Evolutionary conservation across 2,329 filamentous ascomycete genomes (phyloP), one percentile per base, ranked within the genome.

Genomic region (Erysiphe pisi): DNA sequence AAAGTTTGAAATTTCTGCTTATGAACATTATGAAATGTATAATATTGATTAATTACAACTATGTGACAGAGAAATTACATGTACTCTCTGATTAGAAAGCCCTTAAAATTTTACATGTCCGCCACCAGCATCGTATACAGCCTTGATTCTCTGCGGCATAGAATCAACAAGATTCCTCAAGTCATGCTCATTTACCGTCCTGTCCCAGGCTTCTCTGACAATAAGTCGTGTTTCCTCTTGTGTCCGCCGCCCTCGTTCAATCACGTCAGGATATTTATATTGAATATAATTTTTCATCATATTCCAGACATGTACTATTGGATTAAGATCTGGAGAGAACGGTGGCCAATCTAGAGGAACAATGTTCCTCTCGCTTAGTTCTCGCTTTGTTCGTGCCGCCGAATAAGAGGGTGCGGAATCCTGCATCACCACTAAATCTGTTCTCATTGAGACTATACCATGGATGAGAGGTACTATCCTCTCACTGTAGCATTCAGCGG

Each of bases 381-480:
- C 20, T 68, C 25, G 22, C 63, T 31, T 68, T 25, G 63, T 68
- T 31, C 36, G 25, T 1, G 28, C 20, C 7, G 20, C 63, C 63
- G 28, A 31, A 28, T 31, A 25, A 14, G 25, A 68, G 20, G 63
- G 28, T 40, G 63, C 63, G 28, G 25, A 28, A 28, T 68, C 63
- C 25, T 14, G 25, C 63, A 68, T 68, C 63, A 68, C 25, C 6
- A 31, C 8, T 36, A 68, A 36, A 1, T 68, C 63, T 12, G 9
- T 9, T 68, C 63, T 68, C 63, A 36, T 1, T 28, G 25, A 68
- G 63, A 36, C 28, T 25, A 68, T 68, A 18, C 63, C 25, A 68
- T 68, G 63, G 14, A 68, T 68, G 63, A 68, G 22, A 68, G 63
- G 63, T 31, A 68, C 8, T 68, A 31, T 68, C 20, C 25, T 68